These are phyloP conservation scores for Panicum miliaceum DNA, from an alignment of 176 grass and related monocot genomes.

Conservation along the genomic window DNA sequence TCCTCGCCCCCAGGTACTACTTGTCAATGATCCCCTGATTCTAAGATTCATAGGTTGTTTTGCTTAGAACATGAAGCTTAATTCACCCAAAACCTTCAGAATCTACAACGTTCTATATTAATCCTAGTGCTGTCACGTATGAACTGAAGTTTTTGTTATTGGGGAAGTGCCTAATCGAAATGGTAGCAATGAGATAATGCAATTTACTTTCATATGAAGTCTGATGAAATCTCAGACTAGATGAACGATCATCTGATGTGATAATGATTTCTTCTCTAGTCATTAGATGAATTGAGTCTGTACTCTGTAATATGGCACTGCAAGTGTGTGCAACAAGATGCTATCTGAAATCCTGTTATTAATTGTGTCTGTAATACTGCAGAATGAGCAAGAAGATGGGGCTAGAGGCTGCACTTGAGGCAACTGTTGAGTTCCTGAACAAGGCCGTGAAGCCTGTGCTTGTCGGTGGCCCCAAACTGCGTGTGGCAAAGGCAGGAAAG, in stretches of 20 bases:
- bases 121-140: not conserved
- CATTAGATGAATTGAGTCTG: not conserved
- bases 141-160: not conserved
- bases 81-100: not conserved
- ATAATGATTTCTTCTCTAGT: not conserved
- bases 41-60: not conserved
- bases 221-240: not conserved
- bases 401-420: slow-evolving; percentile 72
- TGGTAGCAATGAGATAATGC: not conserved
- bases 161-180: not conserved
- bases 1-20: slow-evolving; percentile 60
- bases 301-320: slow-evolving; percentile 2
- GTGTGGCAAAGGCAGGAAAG: slow-evolving; percentile 66
- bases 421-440: slow-evolving; percentile 67
- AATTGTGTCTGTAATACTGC: slow-evolving; percentile 16
- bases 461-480: slow-evolving; percentile 72
- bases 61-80: slow-evolving; percentile 1
- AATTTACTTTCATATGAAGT: not conserved
- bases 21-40: not conserved
- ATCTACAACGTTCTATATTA: not conserved
- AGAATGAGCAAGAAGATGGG: slow-evolving; percentile 82
- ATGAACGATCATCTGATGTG: not conserved
- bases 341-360: not conserved
- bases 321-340: not conserved
- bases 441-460: slow-evolving; percentile 86